Conservation (phyloP, 1,284 basidiomycete genomes). For the Puccinia polysora region DNA sequence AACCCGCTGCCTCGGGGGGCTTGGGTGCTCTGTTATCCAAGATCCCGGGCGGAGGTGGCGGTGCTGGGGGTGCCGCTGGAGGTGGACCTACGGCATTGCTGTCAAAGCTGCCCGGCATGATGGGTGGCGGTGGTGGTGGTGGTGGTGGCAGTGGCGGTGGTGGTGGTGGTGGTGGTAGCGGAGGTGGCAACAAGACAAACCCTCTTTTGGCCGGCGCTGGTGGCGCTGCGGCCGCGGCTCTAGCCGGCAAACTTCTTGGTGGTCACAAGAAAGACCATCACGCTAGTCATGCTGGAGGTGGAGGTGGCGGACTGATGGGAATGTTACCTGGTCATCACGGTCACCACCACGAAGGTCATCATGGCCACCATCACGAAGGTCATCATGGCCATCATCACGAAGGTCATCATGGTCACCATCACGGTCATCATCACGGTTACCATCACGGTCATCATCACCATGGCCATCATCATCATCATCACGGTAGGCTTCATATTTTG, state of each 20-base stretch:
- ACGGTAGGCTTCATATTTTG: too few relatives aligned
- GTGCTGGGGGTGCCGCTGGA: background rate
- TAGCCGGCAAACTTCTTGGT: conserved; percentile 16
- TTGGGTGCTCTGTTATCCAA: conserved; percentile 13
- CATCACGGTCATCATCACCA: background rate
- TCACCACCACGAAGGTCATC: conserved; percentile 7
- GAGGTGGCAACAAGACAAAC: conserved; percentile 5
- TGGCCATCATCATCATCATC: background rate
- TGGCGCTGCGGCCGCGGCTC: background rate
- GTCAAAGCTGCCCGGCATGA: conserved; percentile 12
- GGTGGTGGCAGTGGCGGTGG: background rate
- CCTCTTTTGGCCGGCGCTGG: conserved; percentile 17
- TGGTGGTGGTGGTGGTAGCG: background rate
- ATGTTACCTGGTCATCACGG: conserved; percentile 4
- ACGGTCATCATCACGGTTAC: conserved; percentile 5
- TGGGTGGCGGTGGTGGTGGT: conserved; percentile 14
- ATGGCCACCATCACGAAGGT: background rate
- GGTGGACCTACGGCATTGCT: conserved; percentile 1
- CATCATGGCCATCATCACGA: conserved; percentile 9
- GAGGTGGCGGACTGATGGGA: background rate
- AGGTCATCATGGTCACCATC: background rate
- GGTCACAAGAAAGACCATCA: background rate
- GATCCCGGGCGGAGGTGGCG: conserved; percentile 27
- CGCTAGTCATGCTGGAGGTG: conserved; percentile 12
- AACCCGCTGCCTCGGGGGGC: conserved; percentile 1